Evolutionary conservation across 2,329 filamentous ascomycete genomes (phyloP), one percentile per base, ranked within the genome.

Genomic region (Cladophialophora chaetospira): DNA sequence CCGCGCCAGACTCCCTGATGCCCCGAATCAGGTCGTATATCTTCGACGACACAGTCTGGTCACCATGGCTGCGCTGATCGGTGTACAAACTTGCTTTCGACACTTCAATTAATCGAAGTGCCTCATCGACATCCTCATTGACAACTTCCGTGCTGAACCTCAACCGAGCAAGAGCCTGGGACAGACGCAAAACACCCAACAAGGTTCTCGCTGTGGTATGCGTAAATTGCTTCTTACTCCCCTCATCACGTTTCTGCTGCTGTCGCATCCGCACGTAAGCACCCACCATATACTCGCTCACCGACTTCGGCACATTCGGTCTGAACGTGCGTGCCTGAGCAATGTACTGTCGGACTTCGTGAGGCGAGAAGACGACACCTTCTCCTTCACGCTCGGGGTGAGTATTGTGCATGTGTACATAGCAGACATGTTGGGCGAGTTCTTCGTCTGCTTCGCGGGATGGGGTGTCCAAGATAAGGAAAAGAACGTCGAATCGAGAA

Each of bases 401-500:
- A 53, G 85, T 86, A 76, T 88, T 94, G 79, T 97, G 86, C 88
- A 97, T 99, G 78, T 99, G 94, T 47, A 99, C 94, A 70, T 91
- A 89, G 28, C 94, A 88, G 64, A 99, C 94, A 80, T 99, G 94
- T 74, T 89, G 90, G 61, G 94, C 94, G 19, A 99, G 84, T 74
- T 96, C 90, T 69, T 95, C 91, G 69, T 99, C 94, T 0, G 84
- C 82, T 65, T 99, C 94, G 62, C 91, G 88, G 15, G 86, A 87
- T 2, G 94, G 93, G 33, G 91, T 96, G 77, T 99, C 94, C 57
- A 99, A 88, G 67, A 99, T 92, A 44, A 99, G 81, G 81, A 97
- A 99, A 65, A 99, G 84, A 65, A 99, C 83, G 72, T 99, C 94
- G 75, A 99, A 99, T 83, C 94, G 90, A 58, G 93, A 97, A 53